Evolutionary conservation across 2,329 filamentous ascomycete species (phyloP).

Genomic region (Ambrosiella beaveri): DNA sequence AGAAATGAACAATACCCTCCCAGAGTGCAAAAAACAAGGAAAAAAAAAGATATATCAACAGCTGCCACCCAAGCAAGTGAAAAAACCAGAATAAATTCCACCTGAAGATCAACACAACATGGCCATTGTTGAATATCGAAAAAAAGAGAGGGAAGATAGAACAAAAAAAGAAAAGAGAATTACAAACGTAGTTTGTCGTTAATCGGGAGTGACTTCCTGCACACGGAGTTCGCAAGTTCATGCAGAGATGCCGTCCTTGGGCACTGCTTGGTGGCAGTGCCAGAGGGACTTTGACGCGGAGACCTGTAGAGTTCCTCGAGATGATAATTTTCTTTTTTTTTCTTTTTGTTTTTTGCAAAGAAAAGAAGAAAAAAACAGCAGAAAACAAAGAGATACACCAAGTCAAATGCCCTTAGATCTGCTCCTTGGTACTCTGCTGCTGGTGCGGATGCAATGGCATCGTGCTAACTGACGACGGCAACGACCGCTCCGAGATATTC

Average conservation of each 20-base stretch:
- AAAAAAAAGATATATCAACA: neutral
- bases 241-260: neutral
- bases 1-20: neutral
- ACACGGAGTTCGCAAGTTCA: neutral
- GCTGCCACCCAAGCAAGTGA: neutral
- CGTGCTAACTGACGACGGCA: conserved; percentile 10
- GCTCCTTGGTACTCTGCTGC: conserved; percentile 8
- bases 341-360: neutral
- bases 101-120: neutral
- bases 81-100: neutral
- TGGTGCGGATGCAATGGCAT: conserved; percentile 10
- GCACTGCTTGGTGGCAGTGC: neutral
- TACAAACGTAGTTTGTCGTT: neutral
- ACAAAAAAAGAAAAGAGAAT: neutral
- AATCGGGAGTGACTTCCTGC: neutral
- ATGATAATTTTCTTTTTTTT: neutral
- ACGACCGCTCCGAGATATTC: conserved; percentile 10
- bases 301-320: neutral
- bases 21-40: neutral
- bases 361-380: neutral
- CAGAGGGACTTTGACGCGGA: neutral
- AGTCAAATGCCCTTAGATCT: neutral
- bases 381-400: neutral
- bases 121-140: neutral
- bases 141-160: neutral